Conservation (phyloP, 257 asterid genomes). For the Solanum chilense region DNA sequence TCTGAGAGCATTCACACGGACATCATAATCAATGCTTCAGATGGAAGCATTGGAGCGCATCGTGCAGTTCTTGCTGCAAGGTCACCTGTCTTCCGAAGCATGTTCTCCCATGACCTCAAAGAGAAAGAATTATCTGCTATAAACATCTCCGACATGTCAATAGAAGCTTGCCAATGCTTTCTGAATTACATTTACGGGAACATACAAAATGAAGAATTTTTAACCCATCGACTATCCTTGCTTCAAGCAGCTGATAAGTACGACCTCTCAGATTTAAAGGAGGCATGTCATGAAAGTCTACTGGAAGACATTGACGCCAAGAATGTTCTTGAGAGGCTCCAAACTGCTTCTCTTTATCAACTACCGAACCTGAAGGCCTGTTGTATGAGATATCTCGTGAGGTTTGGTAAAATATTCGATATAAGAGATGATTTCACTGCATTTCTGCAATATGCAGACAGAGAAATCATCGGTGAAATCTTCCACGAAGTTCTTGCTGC, state of each 20-base stretch:
- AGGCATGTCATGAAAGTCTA: constrained; percentile 74
- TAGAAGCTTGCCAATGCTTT: constrained; percentile 65
- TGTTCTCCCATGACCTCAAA: constrained; percentile 85
- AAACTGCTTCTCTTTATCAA: constrained; percentile 69
- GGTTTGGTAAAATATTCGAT: constrained; percentile 76
- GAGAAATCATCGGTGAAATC: constrained; percentile 55
- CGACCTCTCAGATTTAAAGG: constrained; percentile 63
- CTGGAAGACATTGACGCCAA: constrained; percentile 59
- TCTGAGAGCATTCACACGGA: constrained; percentile 84
- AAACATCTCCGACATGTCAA: constrained; percentile 77
- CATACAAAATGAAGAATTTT: constrained; percentile 46
- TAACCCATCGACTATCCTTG: constrained; percentile 57
- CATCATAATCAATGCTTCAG: constrained; percentile 60
- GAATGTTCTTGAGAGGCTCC: constrained; percentile 81
- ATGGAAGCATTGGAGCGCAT: constrained; percentile 67
- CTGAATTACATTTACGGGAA: constrained; percentile 64
- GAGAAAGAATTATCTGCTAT: constrained; percentile 68
- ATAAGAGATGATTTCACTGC: constrained; percentile 53
- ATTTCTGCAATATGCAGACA: constrained; percentile 61
- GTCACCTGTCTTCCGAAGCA: constrained; percentile 84
- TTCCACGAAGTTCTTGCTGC: constrained; percentile 65
- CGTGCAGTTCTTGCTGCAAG: constrained; percentile 91
- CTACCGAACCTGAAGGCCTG: constrained; percentile 58
- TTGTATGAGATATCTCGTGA: constrained; percentile 72
- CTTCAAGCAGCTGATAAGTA: constrained; percentile 86